Conservation (phyloP, 306 rosid genomes). For the Mimosa pudica region DNA sequence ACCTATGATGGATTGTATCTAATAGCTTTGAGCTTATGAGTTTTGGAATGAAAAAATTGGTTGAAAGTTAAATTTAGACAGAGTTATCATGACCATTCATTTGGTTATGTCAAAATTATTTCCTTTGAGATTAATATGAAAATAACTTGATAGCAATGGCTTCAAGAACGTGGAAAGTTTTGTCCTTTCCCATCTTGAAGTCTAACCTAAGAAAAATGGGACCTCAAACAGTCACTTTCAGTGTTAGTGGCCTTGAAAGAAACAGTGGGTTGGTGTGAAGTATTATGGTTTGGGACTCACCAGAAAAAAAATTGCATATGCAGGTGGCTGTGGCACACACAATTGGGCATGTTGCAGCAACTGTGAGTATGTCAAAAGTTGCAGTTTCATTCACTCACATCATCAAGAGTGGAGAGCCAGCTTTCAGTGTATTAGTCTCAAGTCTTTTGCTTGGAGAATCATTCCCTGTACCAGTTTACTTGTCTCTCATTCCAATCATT, state of each 20-base stretch:
- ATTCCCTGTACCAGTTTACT: slow-evolving; percentile 67
- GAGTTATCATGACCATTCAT: not conserved
- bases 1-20: not conserved
- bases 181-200: not conserved
- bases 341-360: slow-evolving; percentile 92
- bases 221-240: not conserved
- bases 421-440: slow-evolving; percentile 81
- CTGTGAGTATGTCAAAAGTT: slow-evolving; percentile 91
- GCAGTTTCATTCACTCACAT: slow-evolving; percentile 89
- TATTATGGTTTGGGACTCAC: slow-evolving; percentile 1
- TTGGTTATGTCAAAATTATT: not conserved
- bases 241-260: not conserved
- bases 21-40: not conserved
- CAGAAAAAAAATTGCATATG: slow-evolving; percentile 2
- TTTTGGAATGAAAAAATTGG: not conserved
- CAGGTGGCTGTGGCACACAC: slow-evolving; percentile 90
- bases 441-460: slow-evolving; percentile 65
- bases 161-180: not conserved
- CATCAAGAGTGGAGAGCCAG: slow-evolving; percentile 88
- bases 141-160: not conserved
- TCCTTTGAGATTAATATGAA: not conserved
- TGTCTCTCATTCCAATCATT: slow-evolving; percentile 72
- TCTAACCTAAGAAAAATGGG: not conserved
- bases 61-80: not conserved
- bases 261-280: not conserved